Evolutionary conservation across 2,329 filamentous ascomycete species (phyloP), one percentile per base, ranked within the genome.

Genomic region (Ophioceras dolichostomum): DNA sequence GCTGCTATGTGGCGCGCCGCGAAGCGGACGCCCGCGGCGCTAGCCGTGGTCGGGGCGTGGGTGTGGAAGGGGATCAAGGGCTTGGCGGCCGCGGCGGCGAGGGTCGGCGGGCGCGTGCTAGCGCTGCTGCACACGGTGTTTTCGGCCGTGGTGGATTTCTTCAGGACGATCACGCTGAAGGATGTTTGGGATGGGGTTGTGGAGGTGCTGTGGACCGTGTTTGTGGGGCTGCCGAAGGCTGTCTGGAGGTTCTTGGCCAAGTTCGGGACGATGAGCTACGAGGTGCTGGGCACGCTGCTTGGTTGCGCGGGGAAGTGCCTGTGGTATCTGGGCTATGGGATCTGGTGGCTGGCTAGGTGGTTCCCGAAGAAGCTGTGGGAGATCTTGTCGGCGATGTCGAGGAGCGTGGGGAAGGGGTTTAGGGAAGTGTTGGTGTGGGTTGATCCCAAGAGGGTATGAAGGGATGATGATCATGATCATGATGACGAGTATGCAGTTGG

Each of bases 181-280:
- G 61, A 67, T 38, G 48, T 67, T 3, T 53, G 52, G 48, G 46
- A 59, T 36, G 60, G 58, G 16, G 42, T 64, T 21, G 42, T 45
- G 28, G 43, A 47, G 9, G 48, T 58, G 0, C n/a, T 46, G 3
- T 31, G 42, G 20, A 43, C 52, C 24, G 32, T 54, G 7, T 48
- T 55, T 14, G 37, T 50, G 13, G 46, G 40, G 8, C 39, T 56
- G 21, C 50, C 51, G 12, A 37, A 36, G 32, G 43, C 43, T 2
- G n/a, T 59, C 1, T 51, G 43, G 36, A 41, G 26, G 4, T 54
- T 49, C 10, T 26, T 57, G 13, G 6, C 24, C 13, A 43, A 38
- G 0, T 43, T 55, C 10, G 52, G 49, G 1, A 38, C 49, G 6
- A 43, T 47, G 17, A 41, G 43, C 1, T 51, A 47, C n/a, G 43